Evolutionary conservation across 1,139 yeast genomes (phyloP).

Genomic region (Lodderomyces metapsilosis): DNA sequence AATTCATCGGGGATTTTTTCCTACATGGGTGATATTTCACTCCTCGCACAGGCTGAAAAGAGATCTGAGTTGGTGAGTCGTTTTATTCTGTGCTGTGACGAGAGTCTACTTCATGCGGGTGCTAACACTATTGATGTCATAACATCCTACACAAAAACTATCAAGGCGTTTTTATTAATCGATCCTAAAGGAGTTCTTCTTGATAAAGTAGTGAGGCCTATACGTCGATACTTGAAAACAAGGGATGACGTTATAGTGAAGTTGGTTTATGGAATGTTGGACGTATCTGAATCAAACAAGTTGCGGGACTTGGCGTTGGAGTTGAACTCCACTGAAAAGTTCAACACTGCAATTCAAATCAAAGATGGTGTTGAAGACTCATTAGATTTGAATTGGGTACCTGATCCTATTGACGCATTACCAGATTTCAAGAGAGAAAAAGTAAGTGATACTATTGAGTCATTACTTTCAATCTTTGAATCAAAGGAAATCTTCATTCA

Average conservation of each 20-base stretch:
- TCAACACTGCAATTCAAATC: conserved; percentile 7
- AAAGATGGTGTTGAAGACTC: conserved; percentile 29
- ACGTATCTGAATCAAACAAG: conserved; percentile 42
- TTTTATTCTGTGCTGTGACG: conserved; percentile 53
- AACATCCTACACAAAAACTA: conserved; percentile 66
- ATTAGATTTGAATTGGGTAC: conserved; percentile 66
- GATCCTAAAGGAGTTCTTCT: conserved; percentile 86
- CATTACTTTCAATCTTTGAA: conserved; percentile 74
- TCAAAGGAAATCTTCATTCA: conserved; percentile 70
- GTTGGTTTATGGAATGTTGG: conserved; percentile 71
- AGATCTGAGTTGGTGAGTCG: conserved; percentile 52
- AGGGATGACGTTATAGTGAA: conserved; percentile 72
- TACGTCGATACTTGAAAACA: conserved; percentile 62
- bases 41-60: conserved; percentile 35
- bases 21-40: conserved; percentile 19
- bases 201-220: conserved; percentile 75
- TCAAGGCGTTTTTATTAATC: conserved; percentile 68
- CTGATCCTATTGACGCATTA: conserved; percentile 92
- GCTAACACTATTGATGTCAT: conserved; percentile 76
- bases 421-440: conserved; percentile 75
- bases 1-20: conserved; percentile 16
- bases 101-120: conserved; percentile 72
- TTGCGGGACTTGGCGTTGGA: conserved; percentile 55
- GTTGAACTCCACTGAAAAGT: conserved; percentile 23
- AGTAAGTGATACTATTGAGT: conserved; percentile 67